Percentiles rank a stretch among this genome's conserved stretches.
Evolutionary conservation across 2,329 filamentous ascomycete species (phyloP).

Genomic region (Colletotrichum spinosum): DNA sequence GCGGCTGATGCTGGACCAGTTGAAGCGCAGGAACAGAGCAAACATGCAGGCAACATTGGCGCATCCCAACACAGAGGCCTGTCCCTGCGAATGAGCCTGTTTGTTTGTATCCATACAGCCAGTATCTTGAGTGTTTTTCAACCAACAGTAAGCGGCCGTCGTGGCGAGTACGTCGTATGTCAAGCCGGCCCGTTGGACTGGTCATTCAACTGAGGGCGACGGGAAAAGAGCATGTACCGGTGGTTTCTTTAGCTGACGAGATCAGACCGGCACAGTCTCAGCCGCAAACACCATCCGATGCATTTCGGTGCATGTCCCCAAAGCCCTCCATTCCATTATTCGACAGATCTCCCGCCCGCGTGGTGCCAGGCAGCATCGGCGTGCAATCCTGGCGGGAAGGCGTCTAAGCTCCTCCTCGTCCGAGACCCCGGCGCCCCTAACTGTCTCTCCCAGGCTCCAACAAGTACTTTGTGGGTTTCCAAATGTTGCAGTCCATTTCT

Average conservation of each 20-base stretch:
- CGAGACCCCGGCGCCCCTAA: slow-evolving; percentile 20
- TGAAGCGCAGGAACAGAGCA: slow-evolving; percentile 9
- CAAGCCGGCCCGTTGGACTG: too few relatives aligned
- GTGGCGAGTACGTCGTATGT: slow-evolving; percentile 8
- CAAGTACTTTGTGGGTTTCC: slow-evolving; percentile 7
- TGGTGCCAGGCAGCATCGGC: background rate
- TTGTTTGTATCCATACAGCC: background rate
- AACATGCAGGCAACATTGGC: slow-evolving; percentile 9
- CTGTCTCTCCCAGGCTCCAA: slow-evolving; percentile 20
- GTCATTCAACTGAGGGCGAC: background rate
- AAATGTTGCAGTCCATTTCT: slow-evolving; percentile 12
- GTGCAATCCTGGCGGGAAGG: slow-evolving; percentile 15
- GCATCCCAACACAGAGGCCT: background rate
- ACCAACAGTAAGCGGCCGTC: slow-evolving; percentile 3
- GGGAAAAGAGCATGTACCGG: slow-evolving; percentile 12
- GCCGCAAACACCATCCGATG: slow-evolving; percentile 36
- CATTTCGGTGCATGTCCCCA: slow-evolving; percentile 2
- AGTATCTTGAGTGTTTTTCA: background rate
- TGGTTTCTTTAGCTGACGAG: slow-evolving; percentile 20
- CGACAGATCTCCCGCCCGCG: slow-evolving; percentile 10
- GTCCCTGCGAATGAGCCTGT: background rate
- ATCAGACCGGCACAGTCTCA: slow-evolving; percentile 19
- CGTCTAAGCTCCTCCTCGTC: slow-evolving; percentile 25
- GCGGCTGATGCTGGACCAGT: slow-evolving; percentile 2
- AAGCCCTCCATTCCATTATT: slow-evolving; percentile 17